A percentile compares a stretch with the other conserved stretches of the same genome.
phyloP scores from a whole-genome alignment of 805 yeast genomes.

The Candida anglica region DNA sequence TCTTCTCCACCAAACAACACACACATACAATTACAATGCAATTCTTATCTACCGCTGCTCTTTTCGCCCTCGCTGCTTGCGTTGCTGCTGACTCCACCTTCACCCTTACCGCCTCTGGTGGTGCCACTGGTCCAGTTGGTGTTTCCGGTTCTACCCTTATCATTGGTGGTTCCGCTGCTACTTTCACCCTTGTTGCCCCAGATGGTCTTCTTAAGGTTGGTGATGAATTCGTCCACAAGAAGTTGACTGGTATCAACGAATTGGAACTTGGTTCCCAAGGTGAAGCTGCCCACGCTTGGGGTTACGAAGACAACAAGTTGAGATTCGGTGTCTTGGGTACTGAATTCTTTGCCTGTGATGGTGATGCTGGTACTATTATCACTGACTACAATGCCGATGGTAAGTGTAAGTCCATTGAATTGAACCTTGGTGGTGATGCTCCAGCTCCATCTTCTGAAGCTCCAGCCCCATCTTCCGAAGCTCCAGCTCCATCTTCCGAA shows the following conservation, averaged over 20 bases:
- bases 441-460: conserved; percentile 23
- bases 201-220: conserved; percentile 21
- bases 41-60: conserved; percentile 10
- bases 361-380: conserved; percentile 12
- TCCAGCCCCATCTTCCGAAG: conserved; percentile 17
- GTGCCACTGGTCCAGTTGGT: conserved; percentile 14
- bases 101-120: conserved; percentile 24
- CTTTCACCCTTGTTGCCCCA: conserved; percentile 25
- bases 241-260: conserved; percentile 10
- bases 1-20: no score
- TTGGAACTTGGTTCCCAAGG: conserved; percentile 4
- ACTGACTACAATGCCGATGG: conserved; percentile 7
- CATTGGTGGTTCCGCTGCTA: conserved; percentile 11
- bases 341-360: conserved; percentile 22
- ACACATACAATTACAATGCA: conserved; percentile 8
- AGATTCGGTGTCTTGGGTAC: conserved; percentile 16
- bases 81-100: conserved; percentile 29
- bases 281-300: conserved; percentile 22
- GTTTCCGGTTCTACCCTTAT: conserved; percentile 10
- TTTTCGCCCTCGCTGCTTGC: conserved; percentile 19
- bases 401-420: conserved; percentile 7
- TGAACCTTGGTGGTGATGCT: conserved; percentile 13
- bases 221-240: conserved; percentile 14
- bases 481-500: conserved; percentile 21
- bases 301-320: conserved; percentile 21